Conservation (phyloP, 345 rosid genomes). For the Mangifera indica region DNA sequence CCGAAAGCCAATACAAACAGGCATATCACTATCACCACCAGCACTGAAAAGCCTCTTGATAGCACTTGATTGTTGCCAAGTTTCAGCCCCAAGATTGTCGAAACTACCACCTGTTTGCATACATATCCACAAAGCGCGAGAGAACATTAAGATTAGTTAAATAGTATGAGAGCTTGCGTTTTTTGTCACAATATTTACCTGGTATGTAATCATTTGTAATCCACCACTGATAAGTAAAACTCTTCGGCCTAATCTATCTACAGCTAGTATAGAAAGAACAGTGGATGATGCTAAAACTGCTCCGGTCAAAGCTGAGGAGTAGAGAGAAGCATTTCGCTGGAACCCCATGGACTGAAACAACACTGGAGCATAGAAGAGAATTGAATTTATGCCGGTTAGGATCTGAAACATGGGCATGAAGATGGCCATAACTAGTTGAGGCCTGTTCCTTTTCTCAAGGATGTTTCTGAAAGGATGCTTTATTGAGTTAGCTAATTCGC, state of each 20-base stretch:
- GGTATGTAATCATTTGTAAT: slow-evolving; percentile 74
- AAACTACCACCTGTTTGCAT: slow-evolving; percentile 53
- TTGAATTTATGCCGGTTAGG: slow-evolving; percentile 92
- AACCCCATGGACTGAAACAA: slow-evolving; percentile 93
- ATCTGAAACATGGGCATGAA: slow-evolving; percentile 85
- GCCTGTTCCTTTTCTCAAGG: slow-evolving; percentile 65
- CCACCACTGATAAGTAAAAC: slow-evolving; percentile 84
- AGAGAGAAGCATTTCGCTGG: slow-evolving; percentile 70
- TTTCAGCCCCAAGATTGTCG: slow-evolving; percentile 73
- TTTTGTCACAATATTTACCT: slow-evolving; percentile 52
- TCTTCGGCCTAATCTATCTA: slow-evolving; percentile 74
- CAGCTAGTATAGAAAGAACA: slow-evolving; percentile 69
- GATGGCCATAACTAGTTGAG: slow-evolving; percentile 79
- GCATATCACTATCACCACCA: slow-evolving; percentile 74
- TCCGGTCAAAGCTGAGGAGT: slow-evolving; percentile 89
- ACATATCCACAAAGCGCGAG: no score
- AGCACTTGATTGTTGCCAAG: slow-evolving; percentile 63
- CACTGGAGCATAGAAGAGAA: slow-evolving; percentile 92
- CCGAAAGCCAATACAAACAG: slow-evolving; percentile 89
- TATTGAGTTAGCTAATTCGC: slow-evolving; percentile 79
- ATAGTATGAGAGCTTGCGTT: no score
- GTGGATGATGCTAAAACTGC: slow-evolving; percentile 87
- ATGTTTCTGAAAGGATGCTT: slow-evolving; percentile 86
- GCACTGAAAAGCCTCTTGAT: slow-evolving; percentile 58
- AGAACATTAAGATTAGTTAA: background rate